Conservation (phyloP, 176 grass and related monocot species). For the Carex pumila region DNA sequence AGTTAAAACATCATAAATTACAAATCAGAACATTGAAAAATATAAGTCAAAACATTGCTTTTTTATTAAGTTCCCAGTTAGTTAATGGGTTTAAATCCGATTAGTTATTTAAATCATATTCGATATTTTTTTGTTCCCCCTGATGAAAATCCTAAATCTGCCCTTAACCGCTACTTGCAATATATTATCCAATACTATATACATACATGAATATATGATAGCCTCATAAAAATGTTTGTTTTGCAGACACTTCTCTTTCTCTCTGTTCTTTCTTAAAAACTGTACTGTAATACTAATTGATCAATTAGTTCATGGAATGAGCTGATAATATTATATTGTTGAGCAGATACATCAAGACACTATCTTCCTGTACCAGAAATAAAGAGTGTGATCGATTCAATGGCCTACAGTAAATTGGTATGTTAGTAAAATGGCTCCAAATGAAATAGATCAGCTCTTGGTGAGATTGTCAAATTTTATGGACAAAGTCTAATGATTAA, state of each 20-base stretch:
- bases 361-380: constrained; percentile 69
- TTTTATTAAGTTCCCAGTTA: no score
- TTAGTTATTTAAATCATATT: no score
- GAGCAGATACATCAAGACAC: constrained; percentile 75
- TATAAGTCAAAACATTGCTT: no score
- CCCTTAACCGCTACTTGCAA: background rate
- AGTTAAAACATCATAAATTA: no score
- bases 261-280: background rate
- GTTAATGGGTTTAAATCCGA: no score
- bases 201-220: background rate
- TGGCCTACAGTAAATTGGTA: constrained; percentile 95
- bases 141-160: no score
- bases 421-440: background rate
- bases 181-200: constrained; percentile 6
- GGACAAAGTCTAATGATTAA: background rate
- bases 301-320: background rate
- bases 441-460: background rate
- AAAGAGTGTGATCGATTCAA: constrained; percentile 87
- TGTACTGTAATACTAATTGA: background rate
- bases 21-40: no score
- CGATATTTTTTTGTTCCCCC: no score
- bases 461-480: background rate
- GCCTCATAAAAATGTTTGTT: background rate
- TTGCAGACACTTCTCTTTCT: constrained; percentile 50
- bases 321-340: background rate